These are phyloP conservation scores for Phytophthora constricta DNA, from an alignment of 352 stramenopile genomes.

Conservation along the genomic window DNA sequence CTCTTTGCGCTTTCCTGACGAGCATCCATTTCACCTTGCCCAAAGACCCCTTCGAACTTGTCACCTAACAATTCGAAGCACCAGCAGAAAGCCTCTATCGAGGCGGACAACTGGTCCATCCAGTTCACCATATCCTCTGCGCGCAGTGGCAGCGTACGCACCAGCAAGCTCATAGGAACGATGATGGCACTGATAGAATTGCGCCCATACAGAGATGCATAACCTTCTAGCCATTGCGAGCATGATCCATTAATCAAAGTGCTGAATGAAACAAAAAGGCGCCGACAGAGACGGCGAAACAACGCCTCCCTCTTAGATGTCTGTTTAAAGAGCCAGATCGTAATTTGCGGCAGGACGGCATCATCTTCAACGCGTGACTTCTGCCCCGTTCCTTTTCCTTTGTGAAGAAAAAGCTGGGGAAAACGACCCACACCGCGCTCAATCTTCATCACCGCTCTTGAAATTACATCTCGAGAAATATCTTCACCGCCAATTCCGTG, in stretches of 20 bases:
- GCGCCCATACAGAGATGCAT: conserved; percentile 28
- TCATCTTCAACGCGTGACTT: conserved; percentile 7
- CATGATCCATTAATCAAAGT: conserved; percentile 43
- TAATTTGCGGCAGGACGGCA: conserved; percentile 29
- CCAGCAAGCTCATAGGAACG: conserved; percentile 53
- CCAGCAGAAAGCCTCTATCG: conserved; percentile 65
- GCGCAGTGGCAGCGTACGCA: conserved; percentile 22
- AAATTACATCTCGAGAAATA: conserved; percentile 65
- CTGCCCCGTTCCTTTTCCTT: neutral
- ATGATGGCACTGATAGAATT: conserved; percentile 16
- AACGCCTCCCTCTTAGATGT: conserved; percentile 39
- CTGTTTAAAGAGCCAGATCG: conserved; percentile 53
- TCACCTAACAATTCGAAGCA: conserved; percentile 53
- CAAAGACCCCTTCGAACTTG: conserved; percentile 31
- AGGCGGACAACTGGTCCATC: conserved; percentile 70
- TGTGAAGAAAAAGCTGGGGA: conserved; percentile 51
- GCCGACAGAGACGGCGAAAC: conserved; percentile 50
- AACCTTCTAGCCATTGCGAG: conserved; percentile 61
- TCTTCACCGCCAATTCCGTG: conserved; percentile 40
- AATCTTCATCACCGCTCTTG: conserved; percentile 64
- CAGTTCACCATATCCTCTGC: conserved; percentile 47
- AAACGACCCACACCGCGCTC: conserved; percentile 63
- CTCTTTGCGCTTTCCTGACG: conserved; percentile 34
- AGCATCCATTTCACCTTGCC: neutral
- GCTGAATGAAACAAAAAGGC: conserved; percentile 58